Base-by-base conservation (phyloP, 805 yeast species). In the Blastobotrys terrestris region DNA sequence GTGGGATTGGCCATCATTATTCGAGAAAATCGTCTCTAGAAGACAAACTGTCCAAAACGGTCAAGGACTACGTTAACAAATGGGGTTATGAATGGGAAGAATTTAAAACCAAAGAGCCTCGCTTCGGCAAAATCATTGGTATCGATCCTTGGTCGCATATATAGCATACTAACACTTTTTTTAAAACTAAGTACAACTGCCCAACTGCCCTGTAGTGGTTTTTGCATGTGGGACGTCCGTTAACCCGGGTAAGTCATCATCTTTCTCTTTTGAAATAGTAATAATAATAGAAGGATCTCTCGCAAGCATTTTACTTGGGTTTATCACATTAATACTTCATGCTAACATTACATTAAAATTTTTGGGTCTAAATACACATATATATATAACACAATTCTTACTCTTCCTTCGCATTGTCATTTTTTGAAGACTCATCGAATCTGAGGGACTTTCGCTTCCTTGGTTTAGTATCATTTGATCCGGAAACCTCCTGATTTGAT, bases 91-190 rank as follows among this genome's bases (percentile, higher is more conserved):
- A 67, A 50, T 71, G 70, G 63, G 67, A 68, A 22, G 63, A 66
- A n/a, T 65, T 68, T 46, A 52, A 53, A n/a, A 67, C 68, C 31
- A 67, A 66, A 4, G 61, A 60, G 31, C 56, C 64, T 1, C 58
- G 53, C 16, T 71, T 60, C 52, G 77, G 77, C 0, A 63, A 69
- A 4, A 51, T 74, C 2, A 63, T 71, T n/a, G 76, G 70, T 11
- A 61, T 73, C 4, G 77, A 73, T 52, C 76, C 77, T 2, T 73
- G 71, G 72, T 57, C 62, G 5, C 63, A 61, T 35, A 35, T 60
- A 15, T 59, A 48, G 47, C 31, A 44, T 26, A 26, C 35, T 26
- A 26, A 26, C 35, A 26, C 35, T 5, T 26, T 26, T 26, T 6
- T 11, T 26, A n/a, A n/a, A n/a, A n/a, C n/a, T n/a, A n/a, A n/a